Percentiles rank a stretch among this genome's conserved stretches.
Conservation (phyloP, 2,329 filamentous ascomycete genomes). For the Diaporthe vaccinii region DNA sequence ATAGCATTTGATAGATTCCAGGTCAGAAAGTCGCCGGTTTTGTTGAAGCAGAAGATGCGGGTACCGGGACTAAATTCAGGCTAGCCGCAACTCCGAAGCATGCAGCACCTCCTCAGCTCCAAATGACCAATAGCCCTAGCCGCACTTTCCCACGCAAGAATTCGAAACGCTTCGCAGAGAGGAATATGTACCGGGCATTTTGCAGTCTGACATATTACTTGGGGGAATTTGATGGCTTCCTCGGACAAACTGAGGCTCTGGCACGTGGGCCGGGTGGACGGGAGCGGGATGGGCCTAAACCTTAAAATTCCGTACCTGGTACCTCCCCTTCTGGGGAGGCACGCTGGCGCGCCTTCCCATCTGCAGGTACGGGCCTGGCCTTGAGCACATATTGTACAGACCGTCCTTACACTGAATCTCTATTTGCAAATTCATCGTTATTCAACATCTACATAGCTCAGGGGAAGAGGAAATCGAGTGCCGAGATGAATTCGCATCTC, state of each 20-base stretch:
- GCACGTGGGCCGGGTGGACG: not conserved
- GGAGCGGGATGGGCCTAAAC: conserved; percentile 10
- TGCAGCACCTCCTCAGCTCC: too few species aligned
- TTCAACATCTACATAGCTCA: conserved; percentile 39
- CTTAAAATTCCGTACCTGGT: not conserved
- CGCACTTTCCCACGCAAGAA: too few species aligned
- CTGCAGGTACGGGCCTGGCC: not conserved
- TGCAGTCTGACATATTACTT: not conserved
- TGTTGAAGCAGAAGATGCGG: not conserved
- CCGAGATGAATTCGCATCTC: not conserved
- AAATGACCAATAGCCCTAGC: too few species aligned
- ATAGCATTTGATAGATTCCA: not conserved
- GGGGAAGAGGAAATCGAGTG: conserved; percentile 24
- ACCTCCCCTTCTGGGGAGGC: not conserved
- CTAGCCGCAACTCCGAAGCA: too few species aligned
- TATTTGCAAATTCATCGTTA: not conserved
- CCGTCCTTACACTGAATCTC: not conserved
- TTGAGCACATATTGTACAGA: not conserved
- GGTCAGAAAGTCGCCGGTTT: not conserved
- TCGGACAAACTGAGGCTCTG: not conserved
- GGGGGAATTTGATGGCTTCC: not conserved
- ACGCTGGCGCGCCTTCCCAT: not conserved
- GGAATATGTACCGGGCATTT: too few species aligned
- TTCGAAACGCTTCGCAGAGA: too few species aligned
- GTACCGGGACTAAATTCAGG: too few species aligned